Evolutionary conservation across 2,329 filamentous ascomycete species (phyloP), one percentile per base, ranked within the genome.

Genomic region (Trichoderma sp.): DNA sequence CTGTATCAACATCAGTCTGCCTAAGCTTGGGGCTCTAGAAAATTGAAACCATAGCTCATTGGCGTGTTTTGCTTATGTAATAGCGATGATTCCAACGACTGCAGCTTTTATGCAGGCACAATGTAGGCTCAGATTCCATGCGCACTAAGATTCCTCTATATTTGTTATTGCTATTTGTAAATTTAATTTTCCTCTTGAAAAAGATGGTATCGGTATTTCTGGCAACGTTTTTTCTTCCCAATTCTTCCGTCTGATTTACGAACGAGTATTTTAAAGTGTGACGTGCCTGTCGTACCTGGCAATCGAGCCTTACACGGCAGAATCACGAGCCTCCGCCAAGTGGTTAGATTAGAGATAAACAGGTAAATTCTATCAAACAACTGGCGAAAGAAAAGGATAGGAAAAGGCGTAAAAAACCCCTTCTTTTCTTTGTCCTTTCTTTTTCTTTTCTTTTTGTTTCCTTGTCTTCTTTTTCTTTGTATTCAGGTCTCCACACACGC

Each of bases 21-120:
- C 55, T 52, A 37, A 35, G 21, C 21, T 59, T 56, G 37, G 29
- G 59, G 64, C 64, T 67, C 47, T 52, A 24, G 55, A 59, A 67
- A 59, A 37, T 59, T 67, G 64, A 67, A 10, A 52, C 37, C 10
- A 21, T n/a, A 6, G 64, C 13, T 27, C 21, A 67, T 67, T 67
- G 40, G 64, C 27, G 64, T 55, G 55, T 16, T 29, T 37, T 14
- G 55, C 37, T 67, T 67, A 67, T 16, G 55, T 67, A 67, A 67
- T 19, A 55, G 0, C 4, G 6, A 7, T 2, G 27, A 27, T 24
- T 10, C 14, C 5, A 5, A n/a, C 24, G 16, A 14, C 27, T 31
- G 5, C 31, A 49, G 24, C 13, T 14, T 59, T 43, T 19, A 49
- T 16, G 35, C 16, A 21, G 21, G 33, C 56, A 59, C 5, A 49